Percentiles rank a stretch among this genome's conserved stretches.
Conservation (phyloP, 805 yeast species). For the Pichia deserticola region DNA sequence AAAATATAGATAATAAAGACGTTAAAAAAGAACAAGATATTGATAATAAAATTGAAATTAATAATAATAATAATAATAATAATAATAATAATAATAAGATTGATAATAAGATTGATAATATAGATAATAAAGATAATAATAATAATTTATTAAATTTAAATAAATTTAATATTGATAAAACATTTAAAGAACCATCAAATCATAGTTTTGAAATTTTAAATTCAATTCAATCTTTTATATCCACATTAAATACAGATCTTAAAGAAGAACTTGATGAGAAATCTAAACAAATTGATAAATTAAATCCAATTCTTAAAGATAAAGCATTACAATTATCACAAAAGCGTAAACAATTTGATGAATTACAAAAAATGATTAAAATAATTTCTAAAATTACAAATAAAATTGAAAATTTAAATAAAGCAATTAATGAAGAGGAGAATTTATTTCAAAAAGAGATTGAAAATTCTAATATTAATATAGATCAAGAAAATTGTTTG, state of each 20-base stretch:
- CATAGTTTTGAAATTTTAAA: conserved; percentile 36
- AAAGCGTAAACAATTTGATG: conserved; percentile 42
- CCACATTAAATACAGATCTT: conserved; percentile 50
- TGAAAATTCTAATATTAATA: conserved; percentile 25
- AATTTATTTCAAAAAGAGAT: conserved; percentile 39
- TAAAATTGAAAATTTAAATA: conserved; percentile 49
- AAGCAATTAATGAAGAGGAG: conserved; percentile 60
- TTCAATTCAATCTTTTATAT: conserved; percentile 44
- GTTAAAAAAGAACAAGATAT: no score
- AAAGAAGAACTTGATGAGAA: conserved; percentile 48
- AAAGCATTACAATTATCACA: conserved; percentile 46
- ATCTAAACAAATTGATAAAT: conserved; percentile 41
- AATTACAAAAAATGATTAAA: conserved; percentile 39
- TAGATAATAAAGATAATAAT: neutral
- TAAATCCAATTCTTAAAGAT: conserved; percentile 51
- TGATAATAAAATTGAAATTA: neutral
- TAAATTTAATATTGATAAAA: no score
- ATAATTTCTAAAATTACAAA: conserved; percentile 44
- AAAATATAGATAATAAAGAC: neutral
- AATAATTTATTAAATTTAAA: no score
- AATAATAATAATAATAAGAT: neutral
- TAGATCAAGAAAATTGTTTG: conserved; percentile 33
- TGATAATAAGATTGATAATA: neutral
- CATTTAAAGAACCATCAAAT: neutral
- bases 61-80: neutral